Base-by-base conservation (phyloP, 1,284 basidiomycete genomes). In the Boletus mariae region DNA sequence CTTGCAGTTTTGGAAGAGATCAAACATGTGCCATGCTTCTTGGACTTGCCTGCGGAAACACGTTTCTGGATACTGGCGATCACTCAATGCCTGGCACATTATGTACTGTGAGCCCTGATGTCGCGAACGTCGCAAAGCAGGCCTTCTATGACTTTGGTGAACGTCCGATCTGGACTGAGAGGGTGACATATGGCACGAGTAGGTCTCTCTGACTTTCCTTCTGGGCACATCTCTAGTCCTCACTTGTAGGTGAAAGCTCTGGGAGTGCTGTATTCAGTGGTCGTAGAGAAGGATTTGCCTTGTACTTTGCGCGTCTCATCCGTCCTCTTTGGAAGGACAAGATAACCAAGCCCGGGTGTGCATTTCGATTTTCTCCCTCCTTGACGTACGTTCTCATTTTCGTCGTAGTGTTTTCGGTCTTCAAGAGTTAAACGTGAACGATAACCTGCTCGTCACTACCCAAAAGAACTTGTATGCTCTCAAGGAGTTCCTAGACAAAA, bases 21-120 rank as follows among this genome's bases (percentile, higher is more conserved):
- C 90, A 97, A 66, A 89, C 90, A 2, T 95, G 92, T 64, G 87
- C 92, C 12, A 95, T 96, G 86, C 82, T 94, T n/a, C 78, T 97
- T 12, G 89, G 85, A 13, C 82, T 82, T 51, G 85, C 88, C 2
- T 80, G 85, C 59, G 88, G 88, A 31, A 91, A 90, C 62, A 84
- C 84, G 0, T 90, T 85, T 71, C 68, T 90, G 52, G 83, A 86
- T 57, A 68, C 74, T 26, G 69, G 71, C 31, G 80, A 82, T 49
- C 72, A 74, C 49, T 70, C 76, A 23, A 66, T 73, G n/a, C 62
- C 76, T 20, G 80, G 80, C 20, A 75, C 71, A 4, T 72, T 87
- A 50, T 75, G 72, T 42, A 75, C 74, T 23, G 70, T 85, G 29
- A 80, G 74, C 53, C 73, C 83, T 3, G 87, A 90, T 43, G 72